Evolutionary conservation across 768 basidiomycete genomes (phyloP).

Genomic region (Paxillus rubicundulus): DNA sequence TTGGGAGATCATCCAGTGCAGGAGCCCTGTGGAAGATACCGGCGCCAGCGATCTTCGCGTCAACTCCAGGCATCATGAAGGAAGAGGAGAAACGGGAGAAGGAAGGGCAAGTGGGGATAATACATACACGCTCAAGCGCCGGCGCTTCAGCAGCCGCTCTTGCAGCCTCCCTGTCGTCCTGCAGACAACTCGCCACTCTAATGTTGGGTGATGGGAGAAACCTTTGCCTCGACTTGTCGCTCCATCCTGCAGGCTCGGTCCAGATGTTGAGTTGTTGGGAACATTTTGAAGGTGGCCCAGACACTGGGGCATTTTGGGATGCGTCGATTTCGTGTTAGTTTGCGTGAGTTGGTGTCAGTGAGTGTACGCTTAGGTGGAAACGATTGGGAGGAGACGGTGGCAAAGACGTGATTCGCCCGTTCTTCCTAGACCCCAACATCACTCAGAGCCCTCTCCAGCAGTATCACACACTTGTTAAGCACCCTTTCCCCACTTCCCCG

Average conservation of each 20-base stretch:
- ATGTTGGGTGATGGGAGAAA: constrained; percentile 56
- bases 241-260: constrained; percentile 59
- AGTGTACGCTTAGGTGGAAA: not conserved
- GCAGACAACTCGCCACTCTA: constrained; percentile 43
- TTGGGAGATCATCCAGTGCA: constrained; percentile 55
- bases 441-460: constrained; percentile 67
- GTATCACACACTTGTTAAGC: constrained; percentile 67
- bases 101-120: constrained; percentile 32
- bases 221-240: constrained; percentile 30
- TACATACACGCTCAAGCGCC: constrained; percentile 19
- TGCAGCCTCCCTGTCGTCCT: constrained; percentile 37
- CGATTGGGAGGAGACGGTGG: not conserved
- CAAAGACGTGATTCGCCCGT: constrained; percentile 44
- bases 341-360: too few relatives aligned
- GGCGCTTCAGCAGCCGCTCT: constrained; percentile 32
- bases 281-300: constrained; percentile 54
- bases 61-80: not conserved
- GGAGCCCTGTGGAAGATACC: constrained; percentile 48
- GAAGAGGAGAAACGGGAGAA: not conserved
- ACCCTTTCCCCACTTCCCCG: constrained; percentile 53
- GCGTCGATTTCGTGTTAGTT: not conserved
- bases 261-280: constrained; percentile 53
- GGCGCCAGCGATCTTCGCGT: not conserved
- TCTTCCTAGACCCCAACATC: constrained; percentile 60
- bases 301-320: constrained; percentile 42